Evolutionary conservation across 768 basidiomycete species (phyloP).

Genomic region (Leucogyrophana mollusca): DNA sequence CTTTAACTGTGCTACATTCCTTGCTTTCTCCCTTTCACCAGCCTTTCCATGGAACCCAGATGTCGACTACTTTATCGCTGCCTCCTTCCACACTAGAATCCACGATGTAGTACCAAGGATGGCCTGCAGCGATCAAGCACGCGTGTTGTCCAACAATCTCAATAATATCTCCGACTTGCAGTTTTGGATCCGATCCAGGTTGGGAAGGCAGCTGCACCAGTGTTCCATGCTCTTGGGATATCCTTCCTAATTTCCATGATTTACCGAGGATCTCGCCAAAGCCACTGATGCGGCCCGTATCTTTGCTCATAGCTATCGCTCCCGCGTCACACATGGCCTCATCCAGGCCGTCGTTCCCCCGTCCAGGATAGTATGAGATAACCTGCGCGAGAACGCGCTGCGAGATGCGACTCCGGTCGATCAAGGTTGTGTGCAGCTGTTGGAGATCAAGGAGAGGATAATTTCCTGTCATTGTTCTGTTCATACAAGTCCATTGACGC

Average conservation of each 20-base stretch:
- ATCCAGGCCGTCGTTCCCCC: constrained; percentile 58
- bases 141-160: constrained; percentile 85
- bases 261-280: constrained; percentile 72
- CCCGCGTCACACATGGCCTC: constrained; percentile 86
- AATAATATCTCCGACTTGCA: constrained; percentile 60
- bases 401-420: constrained; percentile 55
- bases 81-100: constrained; percentile 56
- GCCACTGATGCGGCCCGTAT: constrained; percentile 69
- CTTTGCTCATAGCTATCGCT: constrained; percentile 85
- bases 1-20: no score
- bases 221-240: constrained; percentile 81
- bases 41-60: constrained; percentile 92
- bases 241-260: constrained; percentile 61
- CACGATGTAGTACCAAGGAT: constrained; percentile 84
- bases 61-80: constrained; percentile 58
- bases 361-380: constrained; percentile 75
- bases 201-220: constrained; percentile 39
- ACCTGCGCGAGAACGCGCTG: constrained; percentile 71
- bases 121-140: constrained; percentile 75
- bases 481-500: not conserved
- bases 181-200: constrained; percentile 13
- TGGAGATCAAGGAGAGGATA: constrained; percentile 85
- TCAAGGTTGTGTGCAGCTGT: constrained; percentile 72
- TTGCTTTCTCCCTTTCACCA: constrained; percentile 58
- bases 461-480: constrained; percentile 48